Evolutionary conservation across 2,329 filamentous ascomycete species (phyloP), one percentile per base, ranked within the genome.

Genomic region (Bisporella sp.): DNA sequence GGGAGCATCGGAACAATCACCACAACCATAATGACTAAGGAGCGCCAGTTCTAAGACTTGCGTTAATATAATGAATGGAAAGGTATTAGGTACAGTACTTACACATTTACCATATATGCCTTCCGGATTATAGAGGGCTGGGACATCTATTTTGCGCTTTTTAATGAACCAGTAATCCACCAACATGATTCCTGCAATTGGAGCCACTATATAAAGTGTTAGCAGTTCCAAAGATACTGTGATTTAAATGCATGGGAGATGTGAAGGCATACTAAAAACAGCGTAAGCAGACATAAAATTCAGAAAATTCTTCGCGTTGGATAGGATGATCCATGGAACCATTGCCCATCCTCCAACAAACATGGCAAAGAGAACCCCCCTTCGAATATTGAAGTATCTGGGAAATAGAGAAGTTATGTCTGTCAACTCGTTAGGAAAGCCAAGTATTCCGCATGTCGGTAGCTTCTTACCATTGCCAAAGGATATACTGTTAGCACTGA

Each of bases 241-340:
- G 3, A 21, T 21, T 21, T 21, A 3, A 21, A 21, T 3, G 21
- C 21, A 21, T 21, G 3, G 21, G 21, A 21, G 21, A 21, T 21
- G 21, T 21, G 21, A 21, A 21, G 21, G 21, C 21, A 21, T 21
- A 21, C 21, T 67, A 65, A 84, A 84, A 21, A 84, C 72, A 1
- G 77, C 75, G 62, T 84, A 82, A 0, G 81, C 82, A 41, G 75
- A 72, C 75, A 88, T 84, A 66, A 87, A 87, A 42, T 76, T 74
- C 3, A 84, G 66, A 57, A 85, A 79, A 1, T 74, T 79, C 2
- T 66, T 62, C 2, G 81, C 82, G 0, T 76, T 80, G 33, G 65
- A 70, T 13, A 85, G 69, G 51, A 85, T 84, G 66, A 83, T 83
- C 82, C 81, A 85, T 2, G 80, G 81, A 1, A 82, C 78, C 32